These are phyloP conservation scores for Torulaspora delbrueckii DNA, from an alignment of 805 yeast species.

Conservation along the genomic window DNA sequence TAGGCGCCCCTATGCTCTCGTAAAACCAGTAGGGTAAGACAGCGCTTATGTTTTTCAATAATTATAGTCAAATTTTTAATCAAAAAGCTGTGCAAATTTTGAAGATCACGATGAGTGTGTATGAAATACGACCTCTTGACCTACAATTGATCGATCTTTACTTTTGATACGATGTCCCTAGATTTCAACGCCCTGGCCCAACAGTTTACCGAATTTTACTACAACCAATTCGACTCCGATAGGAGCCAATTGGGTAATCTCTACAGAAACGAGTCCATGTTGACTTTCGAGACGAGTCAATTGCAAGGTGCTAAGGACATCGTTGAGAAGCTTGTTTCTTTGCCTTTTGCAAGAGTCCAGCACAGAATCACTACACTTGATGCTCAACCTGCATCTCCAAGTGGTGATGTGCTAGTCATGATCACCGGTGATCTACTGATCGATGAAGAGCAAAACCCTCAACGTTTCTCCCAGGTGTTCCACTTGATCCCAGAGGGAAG, in stretches of 20 bases:
- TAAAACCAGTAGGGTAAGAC: slow-evolving; percentile 1
- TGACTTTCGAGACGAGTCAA: slow-evolving; percentile 92
- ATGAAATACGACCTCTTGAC: background rate
- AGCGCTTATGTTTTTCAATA: background rate
- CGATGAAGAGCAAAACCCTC: slow-evolving; percentile 93
- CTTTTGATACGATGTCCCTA: slow-evolving; percentile 27
- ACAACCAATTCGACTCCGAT: slow-evolving; percentile 90
- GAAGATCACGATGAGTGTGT: background rate
- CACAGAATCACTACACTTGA: slow-evolving; percentile 94
- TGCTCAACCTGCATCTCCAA: slow-evolving; percentile 95
- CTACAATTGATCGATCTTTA: background rate
- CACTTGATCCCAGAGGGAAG: slow-evolving; percentile 90
- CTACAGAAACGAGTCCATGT: slow-evolving; percentile 95
- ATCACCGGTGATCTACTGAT: slow-evolving; percentile 90
- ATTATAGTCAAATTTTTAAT: slow-evolving; percentile 2
- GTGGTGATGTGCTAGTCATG: slow-evolving; percentile 91
- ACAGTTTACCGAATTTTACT: slow-evolving; percentile 92
- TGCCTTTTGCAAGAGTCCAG: slow-evolving; percentile 88
- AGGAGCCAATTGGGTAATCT: slow-evolving; percentile 88
- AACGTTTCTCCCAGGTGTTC: slow-evolving; percentile 95
- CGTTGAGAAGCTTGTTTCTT: slow-evolving; percentile 82
- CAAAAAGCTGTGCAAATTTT: background rate
- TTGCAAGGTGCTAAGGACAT: slow-evolving; percentile 90
- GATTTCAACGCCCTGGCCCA: slow-evolving; percentile 49
- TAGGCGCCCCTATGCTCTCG: slow-evolving; percentile 5